Evolutionary conservation across 768 basidiomycete genomes (phyloP).

Genomic region (Pulveroboletus sp.): DNA sequence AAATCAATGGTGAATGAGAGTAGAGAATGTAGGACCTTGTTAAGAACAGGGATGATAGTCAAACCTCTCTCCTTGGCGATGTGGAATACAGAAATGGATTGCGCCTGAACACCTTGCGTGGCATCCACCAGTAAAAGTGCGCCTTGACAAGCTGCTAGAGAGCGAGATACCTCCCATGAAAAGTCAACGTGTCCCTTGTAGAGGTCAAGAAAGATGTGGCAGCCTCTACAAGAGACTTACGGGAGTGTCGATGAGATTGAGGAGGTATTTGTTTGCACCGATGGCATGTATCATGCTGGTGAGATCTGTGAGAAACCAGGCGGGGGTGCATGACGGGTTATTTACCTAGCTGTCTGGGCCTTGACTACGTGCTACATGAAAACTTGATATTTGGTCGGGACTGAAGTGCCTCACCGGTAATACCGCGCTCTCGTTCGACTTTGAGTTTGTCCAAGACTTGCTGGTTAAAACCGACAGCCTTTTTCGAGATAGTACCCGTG

Average conservation of each 20-base stretch:
- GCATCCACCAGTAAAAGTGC: slow-evolving; percentile 87
- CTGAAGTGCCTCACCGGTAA: slow-evolving; percentile 60
- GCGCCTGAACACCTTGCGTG: slow-evolving; percentile 97
- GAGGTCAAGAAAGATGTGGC: slow-evolving; percentile 1
- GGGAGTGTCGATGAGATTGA: slow-evolving; percentile 97
- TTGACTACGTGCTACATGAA: slow-evolving; percentile 56
- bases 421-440: slow-evolving; percentile 94
- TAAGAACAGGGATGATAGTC: slow-evolving; percentile 85
- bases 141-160: slow-evolving; percentile 91
- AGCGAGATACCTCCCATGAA: slow-evolving; percentile 93
- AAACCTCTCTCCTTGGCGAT: slow-evolving; percentile 79
- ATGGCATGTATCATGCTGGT: slow-evolving; percentile 74
- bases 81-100: slow-evolving; percentile 94
- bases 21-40: slow-evolving; percentile 61
- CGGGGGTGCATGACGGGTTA: not conserved
- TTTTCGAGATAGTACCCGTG: slow-evolving; percentile 81
- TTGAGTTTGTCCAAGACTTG: slow-evolving; percentile 93
- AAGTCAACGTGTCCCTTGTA: slow-evolving; percentile 94
- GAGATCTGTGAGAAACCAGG: slow-evolving; percentile 4
- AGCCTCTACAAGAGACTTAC: slow-evolving; percentile 36
- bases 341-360: slow-evolving; percentile 90
- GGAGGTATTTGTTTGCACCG: slow-evolving; percentile 57
- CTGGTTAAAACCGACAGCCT: slow-evolving; percentile 64
- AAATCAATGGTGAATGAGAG: not conserved
- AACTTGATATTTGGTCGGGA: not conserved